Percentiles rank a stretch among this genome's conserved stretches.
These are phyloP conservation scores for Dothideomycetidae sp. DNA, from an alignment of 2,329 filamentous ascomycete species.

Conservation along the genomic window DNA sequence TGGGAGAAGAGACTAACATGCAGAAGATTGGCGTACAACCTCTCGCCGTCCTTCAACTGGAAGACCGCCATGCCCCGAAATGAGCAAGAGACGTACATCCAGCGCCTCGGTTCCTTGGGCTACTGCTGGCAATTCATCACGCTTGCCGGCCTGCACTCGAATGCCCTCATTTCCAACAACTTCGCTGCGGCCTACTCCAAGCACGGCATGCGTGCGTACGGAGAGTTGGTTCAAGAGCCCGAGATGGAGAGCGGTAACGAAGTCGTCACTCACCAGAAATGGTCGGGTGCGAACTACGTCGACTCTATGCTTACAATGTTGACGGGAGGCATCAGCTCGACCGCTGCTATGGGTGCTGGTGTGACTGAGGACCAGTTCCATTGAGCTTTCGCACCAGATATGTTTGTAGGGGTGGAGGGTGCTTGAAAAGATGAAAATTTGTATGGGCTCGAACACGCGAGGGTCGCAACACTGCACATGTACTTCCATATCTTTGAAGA, in stretches of 20 bases:
- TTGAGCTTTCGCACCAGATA: too few species aligned
- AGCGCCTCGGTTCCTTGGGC: constrained; percentile 68
- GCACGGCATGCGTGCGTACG: constrained; percentile 89
- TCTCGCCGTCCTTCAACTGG: constrained; percentile 99
- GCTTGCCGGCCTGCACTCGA: constrained; percentile 91
- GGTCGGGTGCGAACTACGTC: constrained; percentile 87
- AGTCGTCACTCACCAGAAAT: constrained; percentile 98
- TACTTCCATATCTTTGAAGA: too few species aligned
- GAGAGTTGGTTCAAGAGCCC: constrained; percentile 92
- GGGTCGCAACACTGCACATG: too few species aligned
- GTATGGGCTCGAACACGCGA: too few species aligned
- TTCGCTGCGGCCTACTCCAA: constrained; percentile 72
- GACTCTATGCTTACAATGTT: constrained; percentile 97
- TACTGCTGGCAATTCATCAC: constrained; percentile 99
- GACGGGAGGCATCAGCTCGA: constrained; percentile 78
- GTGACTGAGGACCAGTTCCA: constrained; percentile 93
- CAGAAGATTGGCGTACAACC: constrained; percentile 80
- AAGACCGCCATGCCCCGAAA: constrained; percentile 83
- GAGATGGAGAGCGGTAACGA: constrained; percentile 86
- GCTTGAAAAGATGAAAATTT: too few species aligned
- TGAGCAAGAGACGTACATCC: constrained; percentile 96
- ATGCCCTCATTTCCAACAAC: constrained; percentile 76
- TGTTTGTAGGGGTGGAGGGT: too few species aligned
- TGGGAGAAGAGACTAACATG: constrained; percentile 11
- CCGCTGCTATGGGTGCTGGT: constrained; percentile 91